Evolutionary conservation across 1,284 basidiomycete species (phyloP), one percentile per base, ranked within the genome.

Genomic region (Waitea zeae): DNA sequence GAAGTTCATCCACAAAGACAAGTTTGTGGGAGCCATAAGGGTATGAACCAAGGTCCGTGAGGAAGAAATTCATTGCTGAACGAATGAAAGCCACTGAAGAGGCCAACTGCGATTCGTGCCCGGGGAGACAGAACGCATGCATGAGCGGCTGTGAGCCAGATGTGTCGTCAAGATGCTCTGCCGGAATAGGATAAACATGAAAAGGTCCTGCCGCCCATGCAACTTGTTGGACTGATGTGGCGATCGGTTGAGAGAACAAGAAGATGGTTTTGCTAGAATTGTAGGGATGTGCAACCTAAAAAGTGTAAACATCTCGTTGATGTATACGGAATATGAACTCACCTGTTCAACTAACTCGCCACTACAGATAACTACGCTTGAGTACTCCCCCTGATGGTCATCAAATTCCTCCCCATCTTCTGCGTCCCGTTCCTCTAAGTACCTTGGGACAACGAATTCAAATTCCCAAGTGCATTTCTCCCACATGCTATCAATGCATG

Each of bases 401-500:
- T 46, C 59, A n/a, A n/a, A n/a, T n/a, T 59, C 56, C 18, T 75
- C 74, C 17, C 65, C 70, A 28, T 62, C 65, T 33, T 66, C 61
- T 11, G 50, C 46, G 17, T 61, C 63, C n/a, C 59, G 59, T 39
- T 84, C 80, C 47, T 87, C 81, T 7, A 93, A 61, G 44, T 75
- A 80, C 39, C 81, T 73, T 30, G 92, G 92, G 14, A 96, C 92
- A 37, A 97, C 74, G 50, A 96, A 86, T 52, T 97, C 88, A 36
- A 98, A 80, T 50, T 98, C 95, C 95, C 95, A 99, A 2, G 93
- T 95, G 48, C 87, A 96, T 47, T 88, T 78, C 54, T 96, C 93
- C 86, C 89, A 96, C 11, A 93, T 56, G 49, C 76, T 87, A 54
- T 99, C 95, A 11, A 97, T 59, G 47, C 95, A 99, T 3, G 95